Percentiles rank a stretch among this genome's conserved stretches.
Conservation (phyloP, 2,329 filamentous ascomycete genomes). For the Pseudogymnoascus sp. region DNA sequence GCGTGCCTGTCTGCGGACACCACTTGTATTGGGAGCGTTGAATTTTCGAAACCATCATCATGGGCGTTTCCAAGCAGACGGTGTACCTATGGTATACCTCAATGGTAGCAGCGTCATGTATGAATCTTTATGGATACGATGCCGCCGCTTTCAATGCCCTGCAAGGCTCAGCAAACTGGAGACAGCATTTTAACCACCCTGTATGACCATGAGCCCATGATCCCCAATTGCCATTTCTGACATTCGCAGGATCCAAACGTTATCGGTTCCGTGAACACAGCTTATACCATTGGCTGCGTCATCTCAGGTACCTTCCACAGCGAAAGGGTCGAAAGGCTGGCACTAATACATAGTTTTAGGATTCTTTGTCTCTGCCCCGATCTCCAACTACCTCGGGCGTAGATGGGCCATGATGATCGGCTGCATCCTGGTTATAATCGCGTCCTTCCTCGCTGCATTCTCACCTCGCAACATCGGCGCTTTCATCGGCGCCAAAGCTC, state of each 20-base stretch:
- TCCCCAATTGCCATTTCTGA: not conserved
- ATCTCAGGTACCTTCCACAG: not conserved
- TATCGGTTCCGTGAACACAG: constrained; percentile 4
- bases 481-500: constrained; percentile 44
- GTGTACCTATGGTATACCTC: constrained; percentile 5
- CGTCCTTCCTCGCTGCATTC: constrained; percentile 46
- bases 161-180: constrained; percentile 3
- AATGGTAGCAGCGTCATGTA: constrained; percentile 1
- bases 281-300: not conserved
- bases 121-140: constrained; percentile 4
- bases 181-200: not conserved
- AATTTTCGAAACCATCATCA: not conserved
- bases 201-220: not conserved
- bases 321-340: not conserved
- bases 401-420: constrained; percentile 37
- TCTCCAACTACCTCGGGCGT: constrained; percentile 1
- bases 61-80: constrained; percentile 1
- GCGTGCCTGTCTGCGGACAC: not conserved
- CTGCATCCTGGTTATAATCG: constrained; percentile 42
- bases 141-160: constrained; percentile 1
- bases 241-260: not conserved
- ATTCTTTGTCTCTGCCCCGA: not conserved
- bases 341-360: not conserved
- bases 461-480: constrained; percentile 39
- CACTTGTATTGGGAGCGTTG: not conserved